phyloP scores from a whole-genome alignment of 306 rosid genomes.

The Glycine latifolia region DNA sequence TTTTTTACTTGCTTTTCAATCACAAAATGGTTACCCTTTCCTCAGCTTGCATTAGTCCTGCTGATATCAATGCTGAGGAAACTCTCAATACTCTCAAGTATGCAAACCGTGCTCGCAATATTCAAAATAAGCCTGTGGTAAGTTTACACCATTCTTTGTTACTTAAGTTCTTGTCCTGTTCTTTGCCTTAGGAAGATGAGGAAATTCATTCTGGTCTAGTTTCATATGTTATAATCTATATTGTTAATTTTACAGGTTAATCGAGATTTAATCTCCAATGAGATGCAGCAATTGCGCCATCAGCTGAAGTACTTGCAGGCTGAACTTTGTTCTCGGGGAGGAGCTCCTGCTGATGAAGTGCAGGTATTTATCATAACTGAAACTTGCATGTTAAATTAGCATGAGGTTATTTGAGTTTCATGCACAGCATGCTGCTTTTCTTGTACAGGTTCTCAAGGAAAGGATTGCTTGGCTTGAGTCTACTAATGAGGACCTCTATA shows the following conservation, averaged over 20 bases:
- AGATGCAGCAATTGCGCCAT: conserved; percentile 86
- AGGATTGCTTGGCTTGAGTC: conserved; percentile 82
- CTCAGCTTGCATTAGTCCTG: conserved; percentile 90
- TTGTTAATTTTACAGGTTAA: conserved; percentile 63
- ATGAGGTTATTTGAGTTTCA: conserved; percentile 2
- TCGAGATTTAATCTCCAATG: conserved; percentile 77
- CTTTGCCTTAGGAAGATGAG: conserved; percentile 32
- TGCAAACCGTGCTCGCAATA: conserved; percentile 93
- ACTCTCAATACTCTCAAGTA: conserved; percentile 85
- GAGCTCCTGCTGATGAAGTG: conserved; percentile 67
- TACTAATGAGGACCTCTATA: conserved; percentile 67
- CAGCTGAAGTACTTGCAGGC: conserved; percentile 78
- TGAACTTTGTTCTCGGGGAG: conserved; percentile 76
- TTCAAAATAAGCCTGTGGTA: conserved; percentile 89
- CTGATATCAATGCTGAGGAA: conserved; percentile 85
- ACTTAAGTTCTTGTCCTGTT: conserved; percentile 26
- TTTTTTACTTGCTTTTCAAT: conserved; percentile 44
- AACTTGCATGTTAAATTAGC: conserved; percentile 26
- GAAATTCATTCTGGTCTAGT: conserved; percentile 31
- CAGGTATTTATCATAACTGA: conserved; percentile 54
- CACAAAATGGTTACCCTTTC: conserved; percentile 41
- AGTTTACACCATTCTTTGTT: conserved; percentile 51
- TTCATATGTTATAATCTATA: conserved; percentile 38
- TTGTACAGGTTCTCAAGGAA: conserved; percentile 70
- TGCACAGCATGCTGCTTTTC: conserved; percentile 44